phyloP scores from a whole-genome alignment of 495 filamentous ascomycete species.

The Aspergillus ellipticus region DNA sequence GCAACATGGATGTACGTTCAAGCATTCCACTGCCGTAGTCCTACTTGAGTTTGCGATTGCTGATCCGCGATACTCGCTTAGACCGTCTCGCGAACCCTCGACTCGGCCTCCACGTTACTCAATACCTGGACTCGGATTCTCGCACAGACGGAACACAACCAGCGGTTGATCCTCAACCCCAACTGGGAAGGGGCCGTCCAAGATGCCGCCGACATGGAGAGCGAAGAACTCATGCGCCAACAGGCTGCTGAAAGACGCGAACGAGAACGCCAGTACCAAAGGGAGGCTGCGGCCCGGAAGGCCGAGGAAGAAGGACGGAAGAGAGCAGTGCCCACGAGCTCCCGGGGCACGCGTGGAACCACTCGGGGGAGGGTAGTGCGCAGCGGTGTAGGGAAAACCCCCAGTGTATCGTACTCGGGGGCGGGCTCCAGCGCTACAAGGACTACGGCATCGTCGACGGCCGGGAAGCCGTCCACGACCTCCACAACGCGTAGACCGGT shows the following conservation, averaged over 20 bases:
- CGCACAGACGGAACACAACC: constrained; percentile 95
- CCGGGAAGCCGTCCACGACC: constrained; percentile 25
- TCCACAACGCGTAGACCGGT: constrained; percentile 42
- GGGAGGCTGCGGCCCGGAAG: constrained; percentile 64
- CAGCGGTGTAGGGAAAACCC: constrained; percentile 45
- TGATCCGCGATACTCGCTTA: constrained; percentile 24
- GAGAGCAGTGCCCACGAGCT: constrained; percentile 42
- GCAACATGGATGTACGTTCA: constrained; percentile 79
- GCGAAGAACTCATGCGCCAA: constrained; percentile 63
- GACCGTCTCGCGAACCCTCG: constrained; percentile 82
- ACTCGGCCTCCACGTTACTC: constrained; percentile 86
- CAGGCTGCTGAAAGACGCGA: constrained; percentile 72
- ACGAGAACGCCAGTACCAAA: constrained; percentile 67
- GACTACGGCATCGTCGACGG: constrained; percentile 19
- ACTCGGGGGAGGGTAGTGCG: constrained; percentile 42
- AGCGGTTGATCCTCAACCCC: constrained; percentile 82
- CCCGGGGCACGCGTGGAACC: constrained; percentile 43
- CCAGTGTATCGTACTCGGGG: constrained; percentile 31
- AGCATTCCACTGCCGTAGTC: background rate
- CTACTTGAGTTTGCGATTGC: background rate
- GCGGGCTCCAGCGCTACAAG: constrained; percentile 23
- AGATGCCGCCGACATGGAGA: constrained; percentile 79
- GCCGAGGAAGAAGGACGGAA: constrained; percentile 71
- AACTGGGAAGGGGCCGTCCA: constrained; percentile 84
- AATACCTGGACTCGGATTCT: constrained; percentile 95